phyloP scores from a whole-genome alignment of 2,329 filamentous ascomycete species.

The Trichoderma afroharzianum region DNA sequence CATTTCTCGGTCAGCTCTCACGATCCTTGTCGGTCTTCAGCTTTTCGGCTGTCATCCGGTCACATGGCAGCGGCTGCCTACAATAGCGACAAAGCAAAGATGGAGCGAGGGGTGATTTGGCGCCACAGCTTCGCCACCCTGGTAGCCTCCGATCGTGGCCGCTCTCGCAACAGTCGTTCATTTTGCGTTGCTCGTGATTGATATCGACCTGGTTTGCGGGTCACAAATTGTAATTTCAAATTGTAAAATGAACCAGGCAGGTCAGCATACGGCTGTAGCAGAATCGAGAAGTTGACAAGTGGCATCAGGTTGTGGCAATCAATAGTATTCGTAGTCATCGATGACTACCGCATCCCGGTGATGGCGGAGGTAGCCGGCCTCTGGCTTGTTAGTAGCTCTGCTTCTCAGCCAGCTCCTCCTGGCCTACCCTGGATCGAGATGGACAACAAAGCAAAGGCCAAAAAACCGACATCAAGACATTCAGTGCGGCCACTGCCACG shows the following conservation, averaged over 20 bases:
- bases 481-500: neutral
- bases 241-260: neutral
- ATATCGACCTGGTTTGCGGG: neutral
- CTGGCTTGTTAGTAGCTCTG: neutral
- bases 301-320: neutral
- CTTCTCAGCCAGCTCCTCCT: neutral
- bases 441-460: neutral
- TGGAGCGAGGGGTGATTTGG: neutral
- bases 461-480: neutral
- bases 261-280: neutral
- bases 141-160: neutral
- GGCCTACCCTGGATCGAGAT: neutral
- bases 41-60: constrained; percentile 3
- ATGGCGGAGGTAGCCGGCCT: neutral
- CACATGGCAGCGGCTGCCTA: constrained; percentile 10
- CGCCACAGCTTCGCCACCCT: constrained; percentile 11
- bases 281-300: neutral
- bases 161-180: neutral
- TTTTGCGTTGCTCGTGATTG: neutral
- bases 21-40: neutral
- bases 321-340: neutral
- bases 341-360: neutral
- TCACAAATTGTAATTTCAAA: neutral
- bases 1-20: constrained; percentile 8
- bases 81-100: constrained; percentile 1